These are phyloP conservation scores for Camellia lanceoleosa DNA, from an alignment of 148 eudicot species.

Conservation along the genomic window DNA sequence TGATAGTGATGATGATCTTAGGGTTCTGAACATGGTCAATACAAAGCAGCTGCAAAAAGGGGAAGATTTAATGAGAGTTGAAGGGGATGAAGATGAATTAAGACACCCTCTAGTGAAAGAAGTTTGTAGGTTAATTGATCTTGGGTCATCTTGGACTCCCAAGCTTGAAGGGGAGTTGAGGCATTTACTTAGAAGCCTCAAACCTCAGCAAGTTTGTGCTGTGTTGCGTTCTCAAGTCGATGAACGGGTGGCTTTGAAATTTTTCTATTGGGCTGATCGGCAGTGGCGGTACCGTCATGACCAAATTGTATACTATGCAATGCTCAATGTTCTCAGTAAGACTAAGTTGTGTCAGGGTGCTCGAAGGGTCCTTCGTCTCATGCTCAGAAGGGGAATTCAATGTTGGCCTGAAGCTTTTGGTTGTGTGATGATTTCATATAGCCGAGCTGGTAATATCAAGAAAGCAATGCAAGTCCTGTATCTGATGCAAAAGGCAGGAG, in stretches of 20 bases:
- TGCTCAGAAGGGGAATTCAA: constrained; percentile 30
- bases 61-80: constrained; percentile 17
- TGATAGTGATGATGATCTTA: constrained; percentile 14
- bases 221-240: constrained; percentile 32
- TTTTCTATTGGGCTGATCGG: constrained; percentile 39
- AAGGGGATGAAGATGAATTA: constrained; percentile 35
- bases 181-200: constrained; percentile 33
- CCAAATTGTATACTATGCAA: constrained; percentile 33
- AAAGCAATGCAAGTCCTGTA: constrained; percentile 32
- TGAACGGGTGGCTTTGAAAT: constrained; percentile 33
- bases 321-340: constrained; percentile 42
- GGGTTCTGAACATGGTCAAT: constrained; percentile 19
- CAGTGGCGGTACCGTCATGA: constrained; percentile 45
- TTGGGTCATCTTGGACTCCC: constrained; percentile 30
- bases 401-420: constrained; percentile 30
- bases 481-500: constrained; percentile 36
- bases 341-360: constrained; percentile 44
- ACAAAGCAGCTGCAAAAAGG: background rate
- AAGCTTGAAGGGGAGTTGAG: constrained; percentile 30
- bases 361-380: constrained; percentile 32
- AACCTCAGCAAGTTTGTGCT: constrained; percentile 38
- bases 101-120: constrained; percentile 39
- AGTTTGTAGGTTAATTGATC: constrained; percentile 32
- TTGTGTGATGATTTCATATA: constrained; percentile 42
- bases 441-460: constrained; percentile 34